Evolutionary conservation across 805 yeast species (phyloP).

Genomic region (Kuraishia borneana): DNA sequence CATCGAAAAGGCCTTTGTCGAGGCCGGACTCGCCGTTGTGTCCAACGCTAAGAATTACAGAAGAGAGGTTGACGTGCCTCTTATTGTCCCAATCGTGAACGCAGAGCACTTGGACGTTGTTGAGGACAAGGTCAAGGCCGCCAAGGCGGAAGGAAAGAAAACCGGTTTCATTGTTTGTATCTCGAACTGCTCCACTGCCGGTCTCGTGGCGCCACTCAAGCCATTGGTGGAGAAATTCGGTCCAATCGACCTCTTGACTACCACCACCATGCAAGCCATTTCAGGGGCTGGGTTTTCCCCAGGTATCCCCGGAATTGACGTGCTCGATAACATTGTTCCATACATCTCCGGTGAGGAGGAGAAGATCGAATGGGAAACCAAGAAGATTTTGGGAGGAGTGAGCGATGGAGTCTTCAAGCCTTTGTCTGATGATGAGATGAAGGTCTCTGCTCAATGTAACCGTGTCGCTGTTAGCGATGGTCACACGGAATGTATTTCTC

Average conservation of each 20-base stretch:
- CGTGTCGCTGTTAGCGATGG: constrained; percentile 97
- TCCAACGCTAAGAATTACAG: constrained; percentile 97
- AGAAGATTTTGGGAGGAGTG: constrained; percentile 75
- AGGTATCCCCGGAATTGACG: constrained; percentile 92
- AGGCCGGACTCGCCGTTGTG: constrained; percentile 71
- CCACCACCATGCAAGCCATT: constrained; percentile 93
- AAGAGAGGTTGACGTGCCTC: constrained; percentile 77
- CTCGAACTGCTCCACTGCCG: constrained; percentile 95
- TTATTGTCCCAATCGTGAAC: constrained; percentile 91
- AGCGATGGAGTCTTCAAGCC: constrained; percentile 44
- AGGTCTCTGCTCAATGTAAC: constrained; percentile 92
- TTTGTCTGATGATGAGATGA: constrained; percentile 58
- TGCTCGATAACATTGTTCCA: constrained; percentile 90
- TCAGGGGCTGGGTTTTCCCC: constrained; percentile 99
- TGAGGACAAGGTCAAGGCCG: constrained; percentile 41
- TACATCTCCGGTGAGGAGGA: constrained; percentile 96
- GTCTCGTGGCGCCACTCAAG: constrained; percentile 90
- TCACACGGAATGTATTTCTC: constrained; percentile 89
- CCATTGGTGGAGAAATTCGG: constrained; percentile 90
- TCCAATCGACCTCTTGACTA: constrained; percentile 75
- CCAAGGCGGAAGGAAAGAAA: constrained; percentile 42
- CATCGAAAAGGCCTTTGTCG: constrained; percentile 76
- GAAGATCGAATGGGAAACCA: constrained; percentile 97
- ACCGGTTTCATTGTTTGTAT: constrained; percentile 89
- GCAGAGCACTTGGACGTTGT: constrained; percentile 78